A percentile compares a stretch with the other conserved stretches of the same genome.
Conservation (phyloP, 2,329 filamentous ascomycete species). For the Scytalidium lignicola region DNA sequence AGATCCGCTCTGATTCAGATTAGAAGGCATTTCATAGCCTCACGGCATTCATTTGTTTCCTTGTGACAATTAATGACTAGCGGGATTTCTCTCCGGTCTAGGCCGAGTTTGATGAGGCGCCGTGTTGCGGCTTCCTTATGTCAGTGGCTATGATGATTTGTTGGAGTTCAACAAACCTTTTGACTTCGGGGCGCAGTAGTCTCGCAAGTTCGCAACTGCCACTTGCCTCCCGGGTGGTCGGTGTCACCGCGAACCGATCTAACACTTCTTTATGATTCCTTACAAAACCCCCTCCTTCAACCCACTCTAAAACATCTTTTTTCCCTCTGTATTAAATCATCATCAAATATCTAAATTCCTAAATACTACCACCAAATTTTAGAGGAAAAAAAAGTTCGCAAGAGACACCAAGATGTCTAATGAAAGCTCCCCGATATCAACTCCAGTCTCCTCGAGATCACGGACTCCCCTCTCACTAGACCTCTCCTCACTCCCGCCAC, state of each 20-base stretch:
- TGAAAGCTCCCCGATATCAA: slow-evolving; percentile 17
- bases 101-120: not conserved
- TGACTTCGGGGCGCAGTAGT: not conserved
- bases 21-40: not conserved
- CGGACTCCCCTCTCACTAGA: slow-evolving; percentile 61
- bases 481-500: slow-evolving; percentile 65
- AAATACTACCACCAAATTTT: not conserved
- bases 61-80: not conserved
- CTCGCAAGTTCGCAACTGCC: not conserved
- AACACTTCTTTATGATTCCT: not conserved
- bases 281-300: not conserved
- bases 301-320: not conserved
- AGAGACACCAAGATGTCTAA: slow-evolving; percentile 12
- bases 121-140: not conserved
- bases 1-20: not conserved
- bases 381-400: not conserved
- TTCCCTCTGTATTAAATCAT: not conserved
- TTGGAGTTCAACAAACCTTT: not conserved
- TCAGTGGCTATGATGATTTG: not conserved
- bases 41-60: not conserved
- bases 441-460: slow-evolving; percentile 16
- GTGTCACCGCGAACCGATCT: not conserved
- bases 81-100: not conserved
- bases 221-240: not conserved
- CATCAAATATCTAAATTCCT: not conserved